Evolutionary conservation across 129 eudicot species (phyloP), one percentile per base, ranked within the genome.

Genomic region (Heracleum sosnowskyi): DNA sequence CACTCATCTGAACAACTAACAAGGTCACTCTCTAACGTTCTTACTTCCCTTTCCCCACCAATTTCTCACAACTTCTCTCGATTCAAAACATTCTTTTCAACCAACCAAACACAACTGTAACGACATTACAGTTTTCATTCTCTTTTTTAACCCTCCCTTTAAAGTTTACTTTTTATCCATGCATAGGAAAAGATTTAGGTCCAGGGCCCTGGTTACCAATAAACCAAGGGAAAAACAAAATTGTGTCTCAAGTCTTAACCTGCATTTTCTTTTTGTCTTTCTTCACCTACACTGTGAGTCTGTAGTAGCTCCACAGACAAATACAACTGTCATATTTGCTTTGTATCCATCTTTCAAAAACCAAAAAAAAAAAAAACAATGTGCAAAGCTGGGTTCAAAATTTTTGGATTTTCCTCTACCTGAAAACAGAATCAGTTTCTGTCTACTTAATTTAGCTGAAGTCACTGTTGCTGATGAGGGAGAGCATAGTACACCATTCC

Each of bases 401-500:
- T 11, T 66, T 63, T 66, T 16, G 1, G 37, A 66, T 28, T 66
- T 66, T 66, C 72, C 40, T 12, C 36, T 66, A 66, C 72, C 72
- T 66, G 72, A 66, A 31, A 28, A 66, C 37, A 29, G 71, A 11
- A 13, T 28, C 71, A 64, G 37, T 29, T 57, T 31, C 71, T 64
- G 71, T 64, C 71, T 64, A 64, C 39, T 31, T 66, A 66, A 66
- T 40, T 37, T 36, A 37, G 28, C 35, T 24, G 35, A 78, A 71
- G 39, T 31, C 11, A 18, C 11, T 44, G 22, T 81, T 85, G 88
- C 84, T 86, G 90, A 79, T 88, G 91, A 47, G 97, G 93, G 57
- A 85, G 90, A 37, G 87, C 68, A 79, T 83, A 94, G 82, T 88
- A 94, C 79, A 86, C 75, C 92, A 91, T 91, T 63, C 97, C 95